Base-by-base conservation (phyloP, 192 early-diverging fungal species). In the Coemansia aciculifera region DNA sequence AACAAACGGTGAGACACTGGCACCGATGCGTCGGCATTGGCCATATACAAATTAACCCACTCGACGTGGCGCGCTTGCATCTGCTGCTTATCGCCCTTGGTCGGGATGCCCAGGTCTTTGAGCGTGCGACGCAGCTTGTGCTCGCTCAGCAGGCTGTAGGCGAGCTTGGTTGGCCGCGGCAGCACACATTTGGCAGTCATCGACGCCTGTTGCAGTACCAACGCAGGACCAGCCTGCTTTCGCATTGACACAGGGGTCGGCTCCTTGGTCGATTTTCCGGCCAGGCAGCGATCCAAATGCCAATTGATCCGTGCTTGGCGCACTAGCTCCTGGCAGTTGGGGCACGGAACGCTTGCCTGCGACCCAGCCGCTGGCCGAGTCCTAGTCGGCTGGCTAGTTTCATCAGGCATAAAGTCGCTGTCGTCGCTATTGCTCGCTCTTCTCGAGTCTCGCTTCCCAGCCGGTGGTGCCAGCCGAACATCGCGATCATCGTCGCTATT, bases 31-130 rank as follows among this genome's bases (percentile, higher is more conserved):
- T 85, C 83, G 21, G 68, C 72, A 62, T 85, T 85, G 36, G 83
- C 83, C 72, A 85, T 71, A 54, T 81, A 85, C 68, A 85, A 52
- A 66, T 75, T 81, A 27, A 85, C 72, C 74, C 78, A 85, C 64
- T 85, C 83, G 36, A 72, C 60, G 44, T 85, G 83, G 3, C 83
- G 71, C 31, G 68, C 66, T 48, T 78, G 78, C 75, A 85, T 72
- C 60, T 76, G 73, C 9, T 71, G 64, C 70, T 78, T 77, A 59
- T 85, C 83, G 44, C 83, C 83, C 51, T 75, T 79, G 29, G 69
- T 36, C 19, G 78, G 69, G n/a, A 85, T 72, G 6, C 83, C 78
- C 36, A 85, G 63, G 5, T 85, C 78, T 32, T 74, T 74, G 15
- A 85, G 64, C 9, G 71, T 77, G 13, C 75, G 74, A 6, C 83